These are phyloP conservation scores for Talaromyces sp. DNA, from an alignment of 2,329 filamentous ascomycete species.

Conservation along the genomic window DNA sequence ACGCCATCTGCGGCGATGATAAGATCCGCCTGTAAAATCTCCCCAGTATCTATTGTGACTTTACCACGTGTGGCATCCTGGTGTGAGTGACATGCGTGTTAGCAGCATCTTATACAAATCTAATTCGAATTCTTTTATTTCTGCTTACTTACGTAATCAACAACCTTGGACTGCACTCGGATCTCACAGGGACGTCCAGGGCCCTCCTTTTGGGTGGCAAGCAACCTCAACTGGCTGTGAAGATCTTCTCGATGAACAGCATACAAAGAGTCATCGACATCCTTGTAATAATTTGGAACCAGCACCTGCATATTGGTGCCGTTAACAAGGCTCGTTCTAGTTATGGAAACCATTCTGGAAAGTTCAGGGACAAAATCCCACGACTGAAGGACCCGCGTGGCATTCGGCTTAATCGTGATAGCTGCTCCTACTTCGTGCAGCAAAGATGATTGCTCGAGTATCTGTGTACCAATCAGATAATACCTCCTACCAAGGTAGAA, in stretches of 20 bases:
- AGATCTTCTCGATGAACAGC: not conserved
- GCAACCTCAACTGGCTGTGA: not conserved
- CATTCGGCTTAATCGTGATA: not conserved
- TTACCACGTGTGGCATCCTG: too few species aligned
- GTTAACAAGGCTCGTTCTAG: not conserved
- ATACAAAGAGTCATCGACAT: not conserved
- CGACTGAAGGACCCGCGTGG: not conserved
- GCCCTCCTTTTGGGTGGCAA: too few species aligned
- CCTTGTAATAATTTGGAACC: not conserved
- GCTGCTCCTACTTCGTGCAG: not conserved
- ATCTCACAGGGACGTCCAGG: too few species aligned
- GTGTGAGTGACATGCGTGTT: too few species aligned
- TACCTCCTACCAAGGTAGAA: not conserved
- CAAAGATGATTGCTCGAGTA: not conserved
- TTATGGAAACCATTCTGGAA: not conserved
- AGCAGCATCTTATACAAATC: too few species aligned
- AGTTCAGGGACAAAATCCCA: not conserved
- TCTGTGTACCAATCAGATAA: not conserved
- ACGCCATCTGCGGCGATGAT: not conserved
- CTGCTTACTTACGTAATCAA: too few species aligned
- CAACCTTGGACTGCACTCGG: too few species aligned
- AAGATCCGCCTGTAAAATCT: not conserved
- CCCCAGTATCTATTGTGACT: too few species aligned
- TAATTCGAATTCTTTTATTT: too few species aligned
- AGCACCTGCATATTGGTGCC: not conserved